Conservation (phyloP, 345 rosid genomes). For the Populus deltoides region DNA sequence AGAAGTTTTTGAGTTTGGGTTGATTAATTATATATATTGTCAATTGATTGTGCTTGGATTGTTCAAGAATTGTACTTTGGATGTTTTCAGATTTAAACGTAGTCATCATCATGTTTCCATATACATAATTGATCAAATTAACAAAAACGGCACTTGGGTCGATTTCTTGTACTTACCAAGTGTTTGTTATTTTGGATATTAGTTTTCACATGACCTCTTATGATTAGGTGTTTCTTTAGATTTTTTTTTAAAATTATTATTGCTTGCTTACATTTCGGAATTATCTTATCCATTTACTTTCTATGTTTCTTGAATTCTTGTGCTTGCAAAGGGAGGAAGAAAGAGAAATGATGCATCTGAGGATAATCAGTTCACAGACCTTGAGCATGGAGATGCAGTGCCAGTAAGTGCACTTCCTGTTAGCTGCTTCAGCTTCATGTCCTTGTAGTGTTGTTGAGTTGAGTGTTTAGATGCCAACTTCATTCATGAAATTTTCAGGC, state of each 20-base stretch:
- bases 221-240: neutral
- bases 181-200: neutral
- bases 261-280: neutral
- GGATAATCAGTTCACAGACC: neutral
- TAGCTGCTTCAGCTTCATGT: neutral
- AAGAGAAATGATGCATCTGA: neutral
- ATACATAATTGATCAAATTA: no score
- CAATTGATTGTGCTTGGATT: neutral
- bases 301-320: neutral
- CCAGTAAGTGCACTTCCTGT: neutral
- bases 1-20: neutral
- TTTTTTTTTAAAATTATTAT: neutral
- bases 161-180: neutral
- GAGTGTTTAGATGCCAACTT: neutral
- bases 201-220: neutral
- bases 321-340: neutral
- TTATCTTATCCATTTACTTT: neutral
- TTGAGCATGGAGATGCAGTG: conserved; percentile 1
- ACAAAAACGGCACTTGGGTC: neutral
- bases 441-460: neutral
- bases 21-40: neutral
- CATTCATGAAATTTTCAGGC: neutral
- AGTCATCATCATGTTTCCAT: neutral
- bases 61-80: neutral
- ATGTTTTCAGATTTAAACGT: neutral